Conservation (phyloP, 352 stramenopile genomes). For the Phytophthora constricta region DNA sequence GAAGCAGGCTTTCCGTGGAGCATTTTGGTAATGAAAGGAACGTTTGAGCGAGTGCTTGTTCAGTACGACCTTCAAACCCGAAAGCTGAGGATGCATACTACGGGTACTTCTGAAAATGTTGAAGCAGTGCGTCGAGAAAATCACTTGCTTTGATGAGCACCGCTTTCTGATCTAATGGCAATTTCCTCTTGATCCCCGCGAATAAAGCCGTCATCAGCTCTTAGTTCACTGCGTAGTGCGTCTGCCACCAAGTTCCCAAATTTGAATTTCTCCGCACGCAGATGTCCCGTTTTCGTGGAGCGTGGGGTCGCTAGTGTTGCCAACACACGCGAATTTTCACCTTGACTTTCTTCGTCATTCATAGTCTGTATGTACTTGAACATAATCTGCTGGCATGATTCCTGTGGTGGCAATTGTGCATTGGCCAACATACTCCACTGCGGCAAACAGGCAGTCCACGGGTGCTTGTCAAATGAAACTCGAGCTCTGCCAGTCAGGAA, state of each 20-base stretch:
- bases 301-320: slow-evolving; percentile 47
- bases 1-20: slow-evolving; percentile 45
- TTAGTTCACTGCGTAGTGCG: slow-evolving; percentile 61
- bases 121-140: slow-evolving; percentile 66
- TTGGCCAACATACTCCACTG: slow-evolving; percentile 82
- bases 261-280: slow-evolving; percentile 67
- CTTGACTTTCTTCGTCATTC: slow-evolving; percentile 46
- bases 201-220: slow-evolving; percentile 67
- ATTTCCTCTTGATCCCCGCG: slow-evolving; percentile 68
- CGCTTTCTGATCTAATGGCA: slow-evolving; percentile 67
- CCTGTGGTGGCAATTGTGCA: slow-evolving; percentile 48
- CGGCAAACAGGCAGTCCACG: slow-evolving; percentile 43
- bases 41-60: slow-evolving; percentile 1
- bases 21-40: slow-evolving; percentile 33
- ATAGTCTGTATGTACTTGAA: slow-evolving; percentile 57
- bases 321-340: slow-evolving; percentile 43
- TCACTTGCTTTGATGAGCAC: slow-evolving; percentile 52
- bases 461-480: slow-evolving; percentile 60
- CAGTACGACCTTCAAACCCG: slow-evolving; percentile 44
- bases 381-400: slow-evolving; percentile 57
- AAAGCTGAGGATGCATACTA: slow-evolving; percentile 74
- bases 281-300: slow-evolving; percentile 63
- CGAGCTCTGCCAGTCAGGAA: slow-evolving; percentile 74
- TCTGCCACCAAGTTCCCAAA: slow-evolving; percentile 73
- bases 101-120: slow-evolving; percentile 72